Conservation (phyloP, 257 asterid genomes). For the Nicotiana obtusifolia region DNA sequence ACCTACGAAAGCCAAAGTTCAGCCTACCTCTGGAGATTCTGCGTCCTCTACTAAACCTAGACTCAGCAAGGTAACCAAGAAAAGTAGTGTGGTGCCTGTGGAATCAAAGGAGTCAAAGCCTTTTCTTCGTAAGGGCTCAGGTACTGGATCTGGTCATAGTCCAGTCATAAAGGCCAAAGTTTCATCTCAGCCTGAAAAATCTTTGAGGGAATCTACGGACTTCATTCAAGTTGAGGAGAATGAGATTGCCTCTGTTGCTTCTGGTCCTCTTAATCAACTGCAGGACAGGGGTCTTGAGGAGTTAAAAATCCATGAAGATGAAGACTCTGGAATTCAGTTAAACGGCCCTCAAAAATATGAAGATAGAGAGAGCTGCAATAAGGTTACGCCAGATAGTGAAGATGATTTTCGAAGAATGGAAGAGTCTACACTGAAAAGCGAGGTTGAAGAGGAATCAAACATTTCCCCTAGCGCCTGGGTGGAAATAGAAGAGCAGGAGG, state of each 20-base stretch:
- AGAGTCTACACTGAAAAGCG: constrained; percentile 31
- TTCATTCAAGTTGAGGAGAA: constrained; percentile 30
- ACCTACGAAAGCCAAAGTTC: constrained; percentile 47
- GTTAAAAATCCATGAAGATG: constrained; percentile 13
- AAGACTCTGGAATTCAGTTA: constrained; percentile 22
- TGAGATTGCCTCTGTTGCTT: constrained; percentile 30
- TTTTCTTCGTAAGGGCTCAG: constrained; percentile 81
- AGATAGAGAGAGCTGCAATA: constrained; percentile 36
- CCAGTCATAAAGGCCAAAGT: constrained; percentile 44
- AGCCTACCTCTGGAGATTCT: constrained; percentile 40
- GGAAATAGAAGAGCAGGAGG: constrained; percentile 75
- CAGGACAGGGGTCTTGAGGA: constrained; percentile 36
- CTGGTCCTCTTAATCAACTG: constrained; percentile 38
- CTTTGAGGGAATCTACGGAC: constrained; percentile 31
- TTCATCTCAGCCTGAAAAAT: constrained; percentile 39
- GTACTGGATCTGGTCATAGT: constrained; percentile 42
- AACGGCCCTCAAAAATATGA: constrained; percentile 39
- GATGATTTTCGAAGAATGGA: constrained; percentile 20
- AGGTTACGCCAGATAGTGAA: constrained; percentile 18
- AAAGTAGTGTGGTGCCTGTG: constrained; percentile 86
- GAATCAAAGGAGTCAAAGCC: constrained; percentile 64
- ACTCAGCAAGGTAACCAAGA: constrained; percentile 70
- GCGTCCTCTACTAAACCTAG: constrained; percentile 54
- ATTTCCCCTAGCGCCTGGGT: constrained; percentile 97
- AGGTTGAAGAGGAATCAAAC: constrained; percentile 55